A percentile compares a stretch with the other conserved stretches of the same genome.
Evolutionary conservation across 208 protist species (phyloP).

Genomic region (Trypanosomatidae sp.): DNA sequence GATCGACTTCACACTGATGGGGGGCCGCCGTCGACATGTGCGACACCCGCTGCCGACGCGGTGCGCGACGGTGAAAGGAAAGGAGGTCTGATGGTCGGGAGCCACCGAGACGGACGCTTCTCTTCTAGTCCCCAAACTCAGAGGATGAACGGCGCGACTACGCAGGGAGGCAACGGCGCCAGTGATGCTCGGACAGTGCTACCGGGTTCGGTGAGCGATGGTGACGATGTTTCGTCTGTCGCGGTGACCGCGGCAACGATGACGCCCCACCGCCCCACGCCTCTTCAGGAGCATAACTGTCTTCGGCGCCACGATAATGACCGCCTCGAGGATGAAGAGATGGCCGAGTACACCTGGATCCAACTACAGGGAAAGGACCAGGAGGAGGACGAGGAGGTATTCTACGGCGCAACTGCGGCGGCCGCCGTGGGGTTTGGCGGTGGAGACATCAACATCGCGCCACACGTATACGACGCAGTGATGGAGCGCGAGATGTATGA

Average conservation of each 20-base stretch:
- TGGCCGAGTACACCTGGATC: conserved; percentile 22
- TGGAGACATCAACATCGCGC: conserved; percentile 31
- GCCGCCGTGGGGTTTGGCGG: conserved; percentile 18
- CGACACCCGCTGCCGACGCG: not conserved
- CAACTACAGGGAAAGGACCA: conserved; percentile 25
- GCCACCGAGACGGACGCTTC: not conserved
- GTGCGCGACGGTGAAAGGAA: not conserved
- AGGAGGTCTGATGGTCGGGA: not conserved
- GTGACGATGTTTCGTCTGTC: not conserved
- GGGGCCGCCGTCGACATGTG: not conserved
- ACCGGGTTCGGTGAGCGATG: not conserved
- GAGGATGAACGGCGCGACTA: not conserved
- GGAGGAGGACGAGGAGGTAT: conserved; percentile 41
- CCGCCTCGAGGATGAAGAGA: conserved; percentile 9
- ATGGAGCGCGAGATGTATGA: conserved; percentile 39
- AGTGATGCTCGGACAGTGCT: not conserved
- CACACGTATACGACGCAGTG: conserved; percentile 31
- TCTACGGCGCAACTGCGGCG: conserved; percentile 28
- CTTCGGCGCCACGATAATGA: not conserved
- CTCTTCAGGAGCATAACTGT: not conserved
- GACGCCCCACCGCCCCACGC: not conserved
- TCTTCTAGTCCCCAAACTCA: not conserved
- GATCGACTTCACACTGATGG: not conserved
- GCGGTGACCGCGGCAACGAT: not conserved
- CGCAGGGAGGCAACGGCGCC: not conserved